Conservation (phyloP, 768 basidiomycete genomes). For the Termitomyces sp. region DNA sequence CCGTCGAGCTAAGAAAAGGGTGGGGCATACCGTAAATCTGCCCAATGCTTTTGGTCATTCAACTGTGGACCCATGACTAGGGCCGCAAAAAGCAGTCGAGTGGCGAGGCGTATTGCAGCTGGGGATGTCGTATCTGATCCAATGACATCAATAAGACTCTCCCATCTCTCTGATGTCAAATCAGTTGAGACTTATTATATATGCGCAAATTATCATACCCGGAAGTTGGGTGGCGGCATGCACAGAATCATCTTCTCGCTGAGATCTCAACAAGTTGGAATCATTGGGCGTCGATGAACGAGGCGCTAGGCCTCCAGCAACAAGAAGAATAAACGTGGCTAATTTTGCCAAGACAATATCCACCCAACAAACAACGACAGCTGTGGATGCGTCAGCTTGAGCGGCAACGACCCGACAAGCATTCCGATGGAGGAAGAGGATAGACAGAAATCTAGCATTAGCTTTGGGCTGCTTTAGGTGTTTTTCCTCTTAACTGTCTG, state of each 20-base stretch:
- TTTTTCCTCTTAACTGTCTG: constrained; percentile 9
- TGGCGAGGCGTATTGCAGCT: constrained; percentile 52
- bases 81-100: constrained; percentile 49
- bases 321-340: constrained; percentile 25
- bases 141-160: constrained; percentile 36
- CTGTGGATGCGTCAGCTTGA: constrained; percentile 17
- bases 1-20: background rate
- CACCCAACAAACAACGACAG: constrained; percentile 53
- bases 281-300: constrained; percentile 18
- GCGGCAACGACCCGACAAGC: constrained; percentile 40
- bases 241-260: constrained; percentile 44
- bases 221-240: constrained; percentile 67
- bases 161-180: constrained; percentile 44
- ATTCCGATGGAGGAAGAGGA: constrained; percentile 49
- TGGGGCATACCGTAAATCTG: constrained; percentile 7
- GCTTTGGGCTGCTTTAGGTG: constrained; percentile 16
- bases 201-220: constrained; percentile 27
- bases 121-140: constrained; percentile 48
- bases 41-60: constrained; percentile 17
- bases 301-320: constrained; percentile 15
- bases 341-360: constrained; percentile 55
- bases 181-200: background rate
- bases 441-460: constrained; percentile 21
- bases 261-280: constrained; percentile 26
- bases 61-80: constrained; percentile 48